A percentile compares a stretch with the other conserved stretches of the same genome.
Evolutionary conservation across 2,329 filamentous ascomycete genomes (phyloP).

Genomic region (Cladosporium sp.): DNA sequence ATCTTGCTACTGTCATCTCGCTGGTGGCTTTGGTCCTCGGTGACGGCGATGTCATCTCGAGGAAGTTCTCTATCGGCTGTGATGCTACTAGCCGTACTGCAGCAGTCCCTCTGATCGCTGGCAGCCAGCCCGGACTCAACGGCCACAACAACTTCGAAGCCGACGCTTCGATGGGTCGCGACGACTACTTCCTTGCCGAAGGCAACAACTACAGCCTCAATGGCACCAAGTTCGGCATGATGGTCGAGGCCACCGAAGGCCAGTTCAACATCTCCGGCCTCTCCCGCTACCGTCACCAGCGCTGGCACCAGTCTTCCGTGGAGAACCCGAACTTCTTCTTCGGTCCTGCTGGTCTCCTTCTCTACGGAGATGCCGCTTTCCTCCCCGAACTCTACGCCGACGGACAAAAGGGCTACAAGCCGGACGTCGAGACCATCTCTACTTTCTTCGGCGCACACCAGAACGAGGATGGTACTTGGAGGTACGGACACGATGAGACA

Average conservation of each 20-base stretch:
- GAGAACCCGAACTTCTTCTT: slow-evolving; percentile 41
- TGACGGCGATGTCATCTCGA: slow-evolving; percentile 27
- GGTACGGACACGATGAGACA: slow-evolving; percentile 26
- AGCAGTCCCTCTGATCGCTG: slow-evolving; percentile 24
- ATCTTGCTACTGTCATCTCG: slow-evolving; percentile 35
- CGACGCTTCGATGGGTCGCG: slow-evolving; percentile 37
- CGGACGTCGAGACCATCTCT: slow-evolving; percentile 17
- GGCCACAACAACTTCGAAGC: slow-evolving; percentile 41
- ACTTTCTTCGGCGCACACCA: slow-evolving; percentile 21
- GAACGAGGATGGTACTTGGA: slow-evolving; percentile 36
- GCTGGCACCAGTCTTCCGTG: slow-evolving; percentile 34
- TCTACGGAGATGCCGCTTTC: slow-evolving; percentile 40
- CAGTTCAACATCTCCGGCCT: slow-evolving; percentile 32
- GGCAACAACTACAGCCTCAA: slow-evolving; percentile 37
- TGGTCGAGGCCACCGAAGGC: slow-evolving; percentile 33
- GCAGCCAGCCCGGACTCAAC: slow-evolving; percentile 36
- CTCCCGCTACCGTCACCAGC: slow-evolving; percentile 31
- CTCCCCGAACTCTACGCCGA: slow-evolving; percentile 33
- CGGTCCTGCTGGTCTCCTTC: slow-evolving; percentile 34
- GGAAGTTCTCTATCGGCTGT: slow-evolving; percentile 39
- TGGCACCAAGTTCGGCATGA: slow-evolving; percentile 35
- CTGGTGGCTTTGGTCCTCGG: slow-evolving; percentile 16
- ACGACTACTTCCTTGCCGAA: slow-evolving; percentile 34
- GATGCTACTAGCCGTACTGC: slow-evolving; percentile 39
- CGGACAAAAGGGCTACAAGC: neutral